Conservation (phyloP, 768 basidiomycete genomes). For the Clitopilus hobsonii region DNA sequence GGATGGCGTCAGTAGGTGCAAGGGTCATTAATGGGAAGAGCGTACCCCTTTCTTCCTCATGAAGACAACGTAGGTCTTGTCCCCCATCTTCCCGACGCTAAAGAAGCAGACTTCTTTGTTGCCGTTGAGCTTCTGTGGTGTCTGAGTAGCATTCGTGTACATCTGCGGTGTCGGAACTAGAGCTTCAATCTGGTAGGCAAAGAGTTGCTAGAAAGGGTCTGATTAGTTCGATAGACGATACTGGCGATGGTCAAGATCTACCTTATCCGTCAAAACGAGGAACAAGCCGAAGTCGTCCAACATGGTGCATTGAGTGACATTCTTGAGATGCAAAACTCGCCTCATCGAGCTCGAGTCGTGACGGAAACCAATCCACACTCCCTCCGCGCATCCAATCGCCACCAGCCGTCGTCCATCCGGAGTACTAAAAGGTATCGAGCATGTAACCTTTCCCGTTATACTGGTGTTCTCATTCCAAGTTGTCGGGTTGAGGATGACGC, state of each 20-base stretch:
- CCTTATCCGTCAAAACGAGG: conserved; percentile 91
- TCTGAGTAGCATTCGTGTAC: conserved; percentile 62
- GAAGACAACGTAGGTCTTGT: conserved; percentile 87
- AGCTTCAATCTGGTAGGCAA: conserved; percentile 94
- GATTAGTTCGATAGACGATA: not conserved
- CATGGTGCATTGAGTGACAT: conserved; percentile 93
- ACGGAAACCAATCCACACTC: conserved; percentile 92
- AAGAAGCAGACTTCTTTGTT: conserved; percentile 94
- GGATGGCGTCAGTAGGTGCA: conserved; percentile 8
- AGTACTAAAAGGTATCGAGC: conserved; percentile 92
- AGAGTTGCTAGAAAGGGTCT: conserved; percentile 65
- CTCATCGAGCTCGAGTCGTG: conserved; percentile 85
- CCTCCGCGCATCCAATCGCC: conserved; percentile 87
- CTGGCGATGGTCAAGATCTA: conserved; percentile 13
- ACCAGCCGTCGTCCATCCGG: conserved; percentile 78
- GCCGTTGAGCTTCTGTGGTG: conserved; percentile 86
- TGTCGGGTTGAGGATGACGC: conserved; percentile 37
- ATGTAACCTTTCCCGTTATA: conserved; percentile 84
- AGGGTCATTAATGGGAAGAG: conserved; percentile 31
- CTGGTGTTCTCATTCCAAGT: conserved; percentile 68
- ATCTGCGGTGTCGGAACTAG: conserved; percentile 84
- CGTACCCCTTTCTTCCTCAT: conserved; percentile 90
- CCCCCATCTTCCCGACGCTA: conserved; percentile 82
- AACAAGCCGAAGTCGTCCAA: conserved; percentile 96
- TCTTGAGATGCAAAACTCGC: conserved; percentile 87